A percentile compares a stretch with the other conserved stretches of the same genome.
Evolutionary conservation across 2,329 filamentous ascomycete genomes (phyloP).

Genomic region (Colletotrichum sp.): DNA sequence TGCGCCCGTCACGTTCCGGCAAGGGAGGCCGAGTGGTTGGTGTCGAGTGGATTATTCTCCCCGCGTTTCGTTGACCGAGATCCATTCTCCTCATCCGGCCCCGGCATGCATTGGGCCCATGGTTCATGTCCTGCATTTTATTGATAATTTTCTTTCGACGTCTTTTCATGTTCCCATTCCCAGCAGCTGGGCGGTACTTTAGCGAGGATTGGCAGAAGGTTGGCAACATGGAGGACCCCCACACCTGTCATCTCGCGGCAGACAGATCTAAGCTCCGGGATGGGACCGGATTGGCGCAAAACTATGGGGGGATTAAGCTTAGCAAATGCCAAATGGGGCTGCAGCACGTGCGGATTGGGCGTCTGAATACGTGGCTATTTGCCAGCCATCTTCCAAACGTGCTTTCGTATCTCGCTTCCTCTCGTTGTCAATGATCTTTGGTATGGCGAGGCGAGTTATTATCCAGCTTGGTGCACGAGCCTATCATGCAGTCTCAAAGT

Average conservation of each 20-base stretch:
- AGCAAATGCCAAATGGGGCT: constrained; percentile 18
- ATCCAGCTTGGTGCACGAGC: background rate
- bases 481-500: background rate
- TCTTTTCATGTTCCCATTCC: background rate
- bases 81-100: constrained; percentile 6
- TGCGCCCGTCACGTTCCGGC: background rate
- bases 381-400: background rate
- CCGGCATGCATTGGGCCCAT: constrained; percentile 2
- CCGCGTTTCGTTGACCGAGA: constrained; percentile 1
- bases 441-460: background rate
- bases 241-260: constrained; percentile 21
- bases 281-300: constrained; percentile 17
- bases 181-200: background rate
- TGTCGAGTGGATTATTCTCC: background rate
- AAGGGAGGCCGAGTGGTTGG: background rate
- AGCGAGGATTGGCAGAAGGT: background rate
- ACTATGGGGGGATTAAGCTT: constrained; percentile 14
- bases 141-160: background rate
- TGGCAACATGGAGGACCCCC: constrained; percentile 10
- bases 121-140: background rate
- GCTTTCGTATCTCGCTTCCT: background rate
- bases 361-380: constrained; percentile 4
- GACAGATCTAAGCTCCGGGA: constrained; percentile 21
- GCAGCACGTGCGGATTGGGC: background rate
- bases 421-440: background rate